Evolutionary conservation across 352 stramenopile genomes (phyloP).

Genomic region (Pythium aquatile): DNA sequence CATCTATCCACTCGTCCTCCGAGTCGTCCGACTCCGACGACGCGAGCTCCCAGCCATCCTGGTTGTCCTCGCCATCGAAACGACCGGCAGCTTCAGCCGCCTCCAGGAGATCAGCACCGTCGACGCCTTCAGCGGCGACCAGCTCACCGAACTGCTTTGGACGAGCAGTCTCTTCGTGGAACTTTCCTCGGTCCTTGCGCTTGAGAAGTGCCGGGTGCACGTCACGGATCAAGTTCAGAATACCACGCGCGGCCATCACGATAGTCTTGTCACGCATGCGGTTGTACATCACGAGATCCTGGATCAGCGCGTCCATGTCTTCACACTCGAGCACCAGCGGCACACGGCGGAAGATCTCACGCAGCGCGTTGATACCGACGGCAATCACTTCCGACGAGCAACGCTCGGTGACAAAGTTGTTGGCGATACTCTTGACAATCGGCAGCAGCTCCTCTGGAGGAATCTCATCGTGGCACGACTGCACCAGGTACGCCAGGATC

Average conservation of each 20-base stretch:
- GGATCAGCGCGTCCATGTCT: constrained; percentile 86
- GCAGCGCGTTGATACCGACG: constrained; percentile 97
- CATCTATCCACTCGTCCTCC: constrained; percentile 74
- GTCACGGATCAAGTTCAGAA: constrained; percentile 97
- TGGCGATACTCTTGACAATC: constrained; percentile 96
- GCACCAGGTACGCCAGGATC: constrained; percentile 97
- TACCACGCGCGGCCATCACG: constrained; percentile 94
- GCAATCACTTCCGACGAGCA: constrained; percentile 96
- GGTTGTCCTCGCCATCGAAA: constrained; percentile 81
- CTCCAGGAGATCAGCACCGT: constrained; percentile 94
- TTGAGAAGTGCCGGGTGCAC: constrained; percentile 95
- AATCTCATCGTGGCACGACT: constrained; percentile 97
- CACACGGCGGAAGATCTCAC: constrained; percentile 94
- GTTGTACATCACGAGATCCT: constrained; percentile 95
- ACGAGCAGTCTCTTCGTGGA: constrained; percentile 78
- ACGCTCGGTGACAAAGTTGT: constrained; percentile 98
- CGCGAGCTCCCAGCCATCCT: constrained; percentile 82
- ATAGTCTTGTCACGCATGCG: constrained; percentile 96
- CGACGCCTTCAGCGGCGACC: constrained; percentile 90
- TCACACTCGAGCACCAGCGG: constrained; percentile 94
- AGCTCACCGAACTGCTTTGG: constrained; percentile 91
- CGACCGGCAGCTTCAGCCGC: constrained; percentile 68
- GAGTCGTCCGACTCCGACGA: constrained; percentile 60
- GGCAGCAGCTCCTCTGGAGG: constrained; percentile 96
- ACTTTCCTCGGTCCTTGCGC: constrained; percentile 95